Percentiles rank a stretch among this genome's conserved stretches.
phyloP scores from a whole-genome alignment of 2,329 filamentous ascomycete species.

The Ustilaginoidea virens region DNA sequence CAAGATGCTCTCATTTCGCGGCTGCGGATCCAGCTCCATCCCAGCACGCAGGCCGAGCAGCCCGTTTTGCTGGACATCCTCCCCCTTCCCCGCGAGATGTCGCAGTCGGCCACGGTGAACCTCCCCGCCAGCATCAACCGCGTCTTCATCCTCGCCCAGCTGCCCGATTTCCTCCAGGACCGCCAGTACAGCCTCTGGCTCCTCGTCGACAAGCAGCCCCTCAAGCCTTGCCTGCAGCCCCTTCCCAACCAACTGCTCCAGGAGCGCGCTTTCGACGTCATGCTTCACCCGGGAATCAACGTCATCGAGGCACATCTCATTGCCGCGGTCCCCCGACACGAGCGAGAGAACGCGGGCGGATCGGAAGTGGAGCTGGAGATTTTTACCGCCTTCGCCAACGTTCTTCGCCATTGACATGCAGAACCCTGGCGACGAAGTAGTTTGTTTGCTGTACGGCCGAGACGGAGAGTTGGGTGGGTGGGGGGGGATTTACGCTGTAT shows the following conservation, averaged over 20 bases:
- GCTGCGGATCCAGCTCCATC: conserved; percentile 52
- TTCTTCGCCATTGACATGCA: conserved; percentile 34
- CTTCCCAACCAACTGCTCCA: conserved; percentile 39
- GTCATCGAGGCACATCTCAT: conserved; percentile 65
- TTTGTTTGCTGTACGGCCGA: no score
- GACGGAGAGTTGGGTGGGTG: no score
- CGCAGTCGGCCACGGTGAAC: conserved; percentile 59
- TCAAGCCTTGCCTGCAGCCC: conserved; percentile 30
- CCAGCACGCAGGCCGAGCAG: conserved; percentile 43
- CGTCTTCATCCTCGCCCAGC: conserved; percentile 52
- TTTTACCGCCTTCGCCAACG: conserved; percentile 58
- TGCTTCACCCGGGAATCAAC: conserved; percentile 58
- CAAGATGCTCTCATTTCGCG: conserved; percentile 51
- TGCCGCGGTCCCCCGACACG: conserved; percentile 48
- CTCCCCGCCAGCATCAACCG: conserved; percentile 52
- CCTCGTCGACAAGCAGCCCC: conserved; percentile 48
- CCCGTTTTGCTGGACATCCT: conserved; percentile 49
- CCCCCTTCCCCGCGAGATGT: conserved; percentile 48
- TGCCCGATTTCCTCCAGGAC: conserved; percentile 45
- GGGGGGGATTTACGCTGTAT: no score
- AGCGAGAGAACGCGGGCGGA: conserved; percentile 39
- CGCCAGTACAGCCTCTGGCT: conserved; percentile 68
- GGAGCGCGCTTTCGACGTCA: conserved; percentile 61
- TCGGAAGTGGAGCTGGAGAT: conserved; percentile 63
- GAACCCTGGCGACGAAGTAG: no score